These are phyloP conservation scores for Aspergillus heteromorphus DNA, from an alignment of 495 filamentous ascomycete species.

Conservation along the genomic window DNA sequence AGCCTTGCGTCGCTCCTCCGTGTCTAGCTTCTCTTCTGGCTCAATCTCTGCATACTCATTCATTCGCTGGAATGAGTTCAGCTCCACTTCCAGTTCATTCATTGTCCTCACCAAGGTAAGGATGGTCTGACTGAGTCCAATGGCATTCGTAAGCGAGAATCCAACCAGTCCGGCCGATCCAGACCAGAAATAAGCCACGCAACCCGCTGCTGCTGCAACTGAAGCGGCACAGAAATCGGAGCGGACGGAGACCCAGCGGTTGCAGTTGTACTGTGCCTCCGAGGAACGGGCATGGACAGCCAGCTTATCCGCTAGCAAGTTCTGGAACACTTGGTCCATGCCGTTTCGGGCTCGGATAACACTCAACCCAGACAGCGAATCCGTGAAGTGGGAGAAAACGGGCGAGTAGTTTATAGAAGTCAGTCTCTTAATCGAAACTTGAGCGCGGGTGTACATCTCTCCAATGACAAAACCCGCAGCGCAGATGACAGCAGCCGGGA, in stretches of 20 bases:
- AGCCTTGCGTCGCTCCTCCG: slow-evolving; percentile 17
- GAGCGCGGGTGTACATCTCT: slow-evolving; percentile 46
- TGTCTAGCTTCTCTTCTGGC: slow-evolving; percentile 37
- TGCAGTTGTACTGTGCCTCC: slow-evolving; percentile 45
- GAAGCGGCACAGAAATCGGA: slow-evolving; percentile 44
- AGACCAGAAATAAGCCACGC: slow-evolving; percentile 39
- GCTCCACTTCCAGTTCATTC: slow-evolving; percentile 46
- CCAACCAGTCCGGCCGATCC: slow-evolving; percentile 40
- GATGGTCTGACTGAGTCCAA: slow-evolving; percentile 42
- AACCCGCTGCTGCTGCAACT: slow-evolving; percentile 39
- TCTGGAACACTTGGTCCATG: slow-evolving; percentile 39
- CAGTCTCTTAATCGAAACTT: slow-evolving; percentile 39
- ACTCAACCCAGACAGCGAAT: slow-evolving; percentile 41
- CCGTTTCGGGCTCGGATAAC: slow-evolving; percentile 42
- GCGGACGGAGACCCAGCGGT: slow-evolving; percentile 46
- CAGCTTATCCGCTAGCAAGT: slow-evolving; percentile 37
- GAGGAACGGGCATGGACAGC: slow-evolving; percentile 31
- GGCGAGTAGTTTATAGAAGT: slow-evolving; percentile 42
- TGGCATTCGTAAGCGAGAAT: slow-evolving; percentile 46
- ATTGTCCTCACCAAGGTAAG: slow-evolving; percentile 38
- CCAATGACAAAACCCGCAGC: slow-evolving; percentile 37
- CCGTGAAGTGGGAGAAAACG: slow-evolving; percentile 46
- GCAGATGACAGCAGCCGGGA: slow-evolving; percentile 39
- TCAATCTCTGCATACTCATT: slow-evolving; percentile 41
- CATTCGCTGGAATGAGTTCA: slow-evolving; percentile 46